phyloP scores from a whole-genome alignment of 257 asterid genomes.

The Salvia miltiorrhiza region DNA sequence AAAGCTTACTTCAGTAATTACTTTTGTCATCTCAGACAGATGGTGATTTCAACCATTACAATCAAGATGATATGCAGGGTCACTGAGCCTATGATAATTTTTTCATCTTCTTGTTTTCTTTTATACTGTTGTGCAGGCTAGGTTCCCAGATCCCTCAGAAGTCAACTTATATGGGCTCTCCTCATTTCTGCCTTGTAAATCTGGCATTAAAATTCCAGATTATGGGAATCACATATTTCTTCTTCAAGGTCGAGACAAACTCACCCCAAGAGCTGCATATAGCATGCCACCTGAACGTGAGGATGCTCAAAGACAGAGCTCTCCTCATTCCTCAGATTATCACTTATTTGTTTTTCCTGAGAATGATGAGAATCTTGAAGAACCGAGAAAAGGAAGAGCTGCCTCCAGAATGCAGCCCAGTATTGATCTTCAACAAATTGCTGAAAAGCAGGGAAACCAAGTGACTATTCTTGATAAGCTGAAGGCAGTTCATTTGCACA shows the following conservation, averaged over 20 bases:
- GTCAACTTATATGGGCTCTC: constrained; percentile 31
- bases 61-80: constrained; percentile 9
- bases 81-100: constrained; percentile 3
- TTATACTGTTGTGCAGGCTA: constrained; percentile 36
- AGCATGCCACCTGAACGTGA: constrained; percentile 40
- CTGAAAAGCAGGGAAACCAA: constrained; percentile 30
- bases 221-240: constrained; percentile 22
- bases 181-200: constrained; percentile 28
- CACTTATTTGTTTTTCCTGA: constrained; percentile 28
- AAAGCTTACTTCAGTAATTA: neutral
- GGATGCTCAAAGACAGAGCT: constrained; percentile 34
- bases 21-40: neutral
- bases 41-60: neutral
- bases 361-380: constrained; percentile 19
- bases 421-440: constrained; percentile 25
- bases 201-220: constrained; percentile 25
- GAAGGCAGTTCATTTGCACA: constrained; percentile 64
- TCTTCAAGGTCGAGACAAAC: constrained; percentile 28
- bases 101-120: too few relatives aligned
- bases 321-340: constrained; percentile 36
- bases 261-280: constrained; percentile 32
- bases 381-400: constrained; percentile 25
- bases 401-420: constrained; percentile 32
- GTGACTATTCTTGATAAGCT: constrained; percentile 56
- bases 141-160: constrained; percentile 31